Conservation (phyloP, 306 rosid species). For the Quercus glauca region DNA sequence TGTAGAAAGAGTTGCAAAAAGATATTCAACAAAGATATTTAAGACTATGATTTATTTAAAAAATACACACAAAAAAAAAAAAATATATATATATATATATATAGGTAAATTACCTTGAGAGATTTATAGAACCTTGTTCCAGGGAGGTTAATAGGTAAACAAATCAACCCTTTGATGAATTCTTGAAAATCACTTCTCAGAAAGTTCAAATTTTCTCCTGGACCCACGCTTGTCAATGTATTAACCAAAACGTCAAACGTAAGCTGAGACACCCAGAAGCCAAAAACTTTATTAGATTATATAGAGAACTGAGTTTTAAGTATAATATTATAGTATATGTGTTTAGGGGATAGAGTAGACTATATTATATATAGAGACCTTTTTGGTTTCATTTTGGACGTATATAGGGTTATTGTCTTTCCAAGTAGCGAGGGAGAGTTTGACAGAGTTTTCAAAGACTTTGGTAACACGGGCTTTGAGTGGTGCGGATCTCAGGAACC, state of each 20-base stretch:
- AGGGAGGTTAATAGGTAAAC: constrained; percentile 84
- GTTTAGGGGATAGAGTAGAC: background rate
- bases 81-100: too few relatives aligned
- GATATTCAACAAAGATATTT: too few relatives aligned
- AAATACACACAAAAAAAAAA: background rate
- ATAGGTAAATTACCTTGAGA: constrained; percentile 50
- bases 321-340: background rate
- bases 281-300: background rate
- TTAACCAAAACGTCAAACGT: constrained; percentile 69
- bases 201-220: constrained; percentile 67
- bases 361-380: constrained; percentile 32
- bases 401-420: constrained; percentile 25
- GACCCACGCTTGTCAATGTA: constrained; percentile 72
- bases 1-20: too few relatives aligned
- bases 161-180: constrained; percentile 80
- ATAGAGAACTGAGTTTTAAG: background rate
- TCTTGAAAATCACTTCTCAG: constrained; percentile 70
- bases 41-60: too few relatives aligned
- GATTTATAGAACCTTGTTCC: constrained; percentile 85
- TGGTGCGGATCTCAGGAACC: constrained; percentile 62
- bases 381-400: constrained; percentile 73
- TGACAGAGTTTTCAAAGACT: constrained; percentile 57
- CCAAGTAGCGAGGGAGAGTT: constrained; percentile 59
- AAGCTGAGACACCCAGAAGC: constrained; percentile 39
- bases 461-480: constrained; percentile 65